A percentile compares a stretch with the other conserved stretches of the same genome.
Conservation (phyloP, 2,329 filamentous ascomycete genomes). For the Colletotrichum somersetense region DNA sequence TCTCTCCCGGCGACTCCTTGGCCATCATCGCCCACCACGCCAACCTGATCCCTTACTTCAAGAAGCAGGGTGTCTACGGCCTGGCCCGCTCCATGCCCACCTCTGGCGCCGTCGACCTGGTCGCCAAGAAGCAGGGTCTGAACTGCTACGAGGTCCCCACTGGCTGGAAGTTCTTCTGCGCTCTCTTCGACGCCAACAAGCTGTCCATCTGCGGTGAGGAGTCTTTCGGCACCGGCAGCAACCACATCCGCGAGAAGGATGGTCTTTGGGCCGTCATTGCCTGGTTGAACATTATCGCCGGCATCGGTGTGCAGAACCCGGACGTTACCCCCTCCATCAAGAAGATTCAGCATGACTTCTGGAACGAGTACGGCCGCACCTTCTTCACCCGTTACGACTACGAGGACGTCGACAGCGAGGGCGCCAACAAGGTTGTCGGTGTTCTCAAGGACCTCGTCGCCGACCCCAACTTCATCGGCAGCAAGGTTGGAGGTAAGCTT, state of each 20-base stretch:
- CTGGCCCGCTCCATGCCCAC: conserved; percentile 98
- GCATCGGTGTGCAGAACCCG: conserved; percentile 85
- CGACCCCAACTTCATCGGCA: conserved; percentile 81
- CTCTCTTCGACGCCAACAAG: conserved; percentile 93
- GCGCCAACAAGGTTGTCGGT: conserved; percentile 89
- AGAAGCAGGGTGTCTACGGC: conserved; percentile 95
- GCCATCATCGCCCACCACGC: conserved; percentile 99
- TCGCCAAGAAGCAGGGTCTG: conserved; percentile 93
- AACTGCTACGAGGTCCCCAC: conserved; percentile 97
- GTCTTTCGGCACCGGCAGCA: conserved; percentile 96
- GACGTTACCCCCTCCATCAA: conserved; percentile 90
- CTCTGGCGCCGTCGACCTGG: conserved; percentile 92
- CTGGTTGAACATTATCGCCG: conserved; percentile 99
- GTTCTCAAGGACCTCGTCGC: conserved; percentile 84
- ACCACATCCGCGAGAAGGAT: conserved; percentile 99
- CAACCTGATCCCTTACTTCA: conserved; percentile 97
- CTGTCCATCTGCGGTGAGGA: conserved; percentile 99
- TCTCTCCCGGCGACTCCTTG: conserved; percentile 95
- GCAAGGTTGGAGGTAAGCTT: conserved; percentile 76
- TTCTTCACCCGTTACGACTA: conserved; percentile 99
- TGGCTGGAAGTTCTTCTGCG: conserved; percentile 99
- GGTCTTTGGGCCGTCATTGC: conserved; percentile 97
- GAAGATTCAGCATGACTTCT: conserved; percentile 97
- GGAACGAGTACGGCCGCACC: conserved; percentile 93
- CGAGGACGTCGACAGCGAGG: conserved; percentile 92